phyloP scores from a whole-genome alignment of 2,329 filamentous ascomycete species.

The Acephala macrosclerotiorum region DNA sequence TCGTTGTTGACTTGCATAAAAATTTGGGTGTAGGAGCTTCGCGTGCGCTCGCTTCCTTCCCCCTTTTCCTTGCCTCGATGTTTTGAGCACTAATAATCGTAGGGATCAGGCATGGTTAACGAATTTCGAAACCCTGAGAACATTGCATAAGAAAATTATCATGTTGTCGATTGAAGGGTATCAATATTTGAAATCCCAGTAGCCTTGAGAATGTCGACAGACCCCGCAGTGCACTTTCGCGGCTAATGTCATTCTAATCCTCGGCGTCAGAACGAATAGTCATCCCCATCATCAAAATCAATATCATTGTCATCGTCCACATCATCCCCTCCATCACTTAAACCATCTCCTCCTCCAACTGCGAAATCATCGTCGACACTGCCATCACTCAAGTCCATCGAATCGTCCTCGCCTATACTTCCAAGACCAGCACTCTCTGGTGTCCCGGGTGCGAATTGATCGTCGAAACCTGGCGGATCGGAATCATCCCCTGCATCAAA shows the following conservation, averaged over 20 bases:
- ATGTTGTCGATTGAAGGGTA: no score
- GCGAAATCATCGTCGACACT: not conserved
- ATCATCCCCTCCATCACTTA: not conserved
- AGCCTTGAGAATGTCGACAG: no score
- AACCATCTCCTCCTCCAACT: not conserved
- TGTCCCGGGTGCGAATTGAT: not conserved
- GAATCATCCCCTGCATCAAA: not conserved
- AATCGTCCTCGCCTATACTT: not conserved
- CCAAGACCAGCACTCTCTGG: not conserved
- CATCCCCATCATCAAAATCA: not conserved
- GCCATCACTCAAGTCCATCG: not conserved
- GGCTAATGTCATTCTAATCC: no score
- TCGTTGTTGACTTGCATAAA: no score
- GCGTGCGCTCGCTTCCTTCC: conserved; percentile 3
- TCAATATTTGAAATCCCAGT: no score
- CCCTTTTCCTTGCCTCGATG: not conserved
- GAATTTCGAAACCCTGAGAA: not conserved
- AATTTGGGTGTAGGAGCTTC: no score
- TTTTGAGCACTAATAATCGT: not conserved
- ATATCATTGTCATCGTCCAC: not conserved
- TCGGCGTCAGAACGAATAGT: not conserved
- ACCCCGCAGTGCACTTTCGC: no score
- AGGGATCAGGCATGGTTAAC: not conserved
- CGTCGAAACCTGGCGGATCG: not conserved
- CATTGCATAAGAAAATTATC: no score